phyloP scores from a whole-genome alignment of 139 green algal species.

The Klebsormidium nitens region DNA sequence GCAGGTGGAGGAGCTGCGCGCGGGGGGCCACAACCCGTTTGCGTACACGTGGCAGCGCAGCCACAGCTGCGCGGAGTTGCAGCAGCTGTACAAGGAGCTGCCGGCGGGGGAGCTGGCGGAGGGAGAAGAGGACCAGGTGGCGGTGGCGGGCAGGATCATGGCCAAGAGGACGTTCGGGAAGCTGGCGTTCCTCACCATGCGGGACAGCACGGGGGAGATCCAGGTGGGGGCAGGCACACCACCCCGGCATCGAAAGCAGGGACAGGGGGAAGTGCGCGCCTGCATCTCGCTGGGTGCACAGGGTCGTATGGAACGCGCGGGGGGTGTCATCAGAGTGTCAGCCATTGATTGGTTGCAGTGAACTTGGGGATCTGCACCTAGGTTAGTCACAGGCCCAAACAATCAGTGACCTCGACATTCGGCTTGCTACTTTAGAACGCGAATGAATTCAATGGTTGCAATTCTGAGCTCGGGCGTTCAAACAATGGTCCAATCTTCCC shows the following conservation, averaged over 20 bases:
- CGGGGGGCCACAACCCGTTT: constrained; percentile 72
- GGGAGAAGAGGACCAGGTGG: constrained; percentile 15
- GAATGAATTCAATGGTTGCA: too few relatives aligned
- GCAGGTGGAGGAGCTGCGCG: constrained; percentile 66
- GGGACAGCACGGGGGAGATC: constrained; percentile 77
- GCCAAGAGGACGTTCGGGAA: constrained; percentile 91
- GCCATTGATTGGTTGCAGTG: too few relatives aligned
- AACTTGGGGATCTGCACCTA: too few relatives aligned
- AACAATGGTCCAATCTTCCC: too few relatives aligned
- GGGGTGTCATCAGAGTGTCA: too few relatives aligned
- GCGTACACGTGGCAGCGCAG: constrained; percentile 86
- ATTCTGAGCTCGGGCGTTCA: too few relatives aligned
- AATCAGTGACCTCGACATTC: too few relatives aligned
- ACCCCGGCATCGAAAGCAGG: neutral
- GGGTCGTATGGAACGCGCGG: too few relatives aligned
- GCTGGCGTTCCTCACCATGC: constrained; percentile 86
- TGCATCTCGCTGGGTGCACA: too few relatives aligned
- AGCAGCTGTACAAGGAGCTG: constrained; percentile 60
- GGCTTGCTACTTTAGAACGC: too few relatives aligned
- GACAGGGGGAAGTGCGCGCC: neutral
- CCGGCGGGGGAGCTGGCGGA: constrained; percentile 48
- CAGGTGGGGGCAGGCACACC: constrained; percentile 52
- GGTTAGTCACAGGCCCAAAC: too few relatives aligned
- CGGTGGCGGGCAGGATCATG: constrained; percentile 83
- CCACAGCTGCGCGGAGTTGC: constrained; percentile 71